These are phyloP conservation scores for Aureobasidium sp. DNA, from an alignment of 2,329 filamentous ascomycete species.

Conservation along the genomic window DNA sequence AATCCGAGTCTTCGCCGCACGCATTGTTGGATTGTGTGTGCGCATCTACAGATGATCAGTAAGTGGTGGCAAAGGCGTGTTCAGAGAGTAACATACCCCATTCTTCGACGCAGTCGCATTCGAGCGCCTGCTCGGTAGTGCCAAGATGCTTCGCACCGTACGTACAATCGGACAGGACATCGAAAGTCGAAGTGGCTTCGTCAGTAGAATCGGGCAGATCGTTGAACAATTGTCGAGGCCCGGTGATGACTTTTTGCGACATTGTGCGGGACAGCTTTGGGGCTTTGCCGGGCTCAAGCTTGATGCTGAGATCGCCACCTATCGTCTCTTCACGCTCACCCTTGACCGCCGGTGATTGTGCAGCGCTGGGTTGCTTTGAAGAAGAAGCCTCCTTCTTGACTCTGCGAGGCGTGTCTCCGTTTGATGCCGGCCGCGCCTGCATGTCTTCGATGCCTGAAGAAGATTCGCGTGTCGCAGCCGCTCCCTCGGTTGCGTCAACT, in stretches of 20 bases:
- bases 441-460: neutral
- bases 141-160: slow-evolving; percentile 91
- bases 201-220: slow-evolving; percentile 70
- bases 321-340: slow-evolving; percentile 44
- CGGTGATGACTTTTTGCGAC: slow-evolving; percentile 58
- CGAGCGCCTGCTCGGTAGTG: slow-evolving; percentile 82
- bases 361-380: slow-evolving; percentile 16
- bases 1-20: slow-evolving; percentile 93
- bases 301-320: slow-evolving; percentile 53
- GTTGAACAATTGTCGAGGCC: slow-evolving; percentile 58
- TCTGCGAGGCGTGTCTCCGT: slow-evolving; percentile 20
- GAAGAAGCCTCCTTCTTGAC: slow-evolving; percentile 10
- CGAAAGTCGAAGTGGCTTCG: slow-evolving; percentile 68
- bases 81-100: slow-evolving; percentile 61
- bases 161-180: slow-evolving; percentile 73
- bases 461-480: neutral
- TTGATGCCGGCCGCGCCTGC: slow-evolving; percentile 14
- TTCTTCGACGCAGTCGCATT: slow-evolving; percentile 91
- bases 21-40: slow-evolving; percentile 58
- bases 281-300: slow-evolving; percentile 55
- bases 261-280: slow-evolving; percentile 66
- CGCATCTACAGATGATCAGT: slow-evolving; percentile 36
- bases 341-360: slow-evolving; percentile 29
- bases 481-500: neutral
- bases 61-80: neutral